phyloP scores from a whole-genome alignment of 164 flowering plant genomes.

The Vitis labrusca region DNA sequence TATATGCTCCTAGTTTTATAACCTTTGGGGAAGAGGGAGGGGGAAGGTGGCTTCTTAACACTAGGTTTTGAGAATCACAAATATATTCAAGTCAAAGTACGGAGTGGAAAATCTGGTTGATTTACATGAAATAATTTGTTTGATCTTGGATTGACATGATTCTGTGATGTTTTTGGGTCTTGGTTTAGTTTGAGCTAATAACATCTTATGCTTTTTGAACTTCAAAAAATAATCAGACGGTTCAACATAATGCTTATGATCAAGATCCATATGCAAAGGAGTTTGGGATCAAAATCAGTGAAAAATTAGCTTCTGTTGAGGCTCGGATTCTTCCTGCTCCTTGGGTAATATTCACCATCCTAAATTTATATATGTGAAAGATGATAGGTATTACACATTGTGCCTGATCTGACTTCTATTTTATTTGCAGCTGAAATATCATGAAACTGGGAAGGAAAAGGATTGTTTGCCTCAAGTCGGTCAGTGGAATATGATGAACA shows the following conservation, averaged over 20 bases:
- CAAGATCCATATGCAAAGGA: constrained; percentile 78
- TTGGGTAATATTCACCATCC: constrained; percentile 48
- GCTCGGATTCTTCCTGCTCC: constrained; percentile 88
- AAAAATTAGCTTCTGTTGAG: constrained; percentile 71
- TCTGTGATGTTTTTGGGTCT: neutral
- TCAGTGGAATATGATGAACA: constrained; percentile 93
- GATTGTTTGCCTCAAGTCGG: constrained; percentile 87
- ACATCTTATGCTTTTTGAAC: neutral
- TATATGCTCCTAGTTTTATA: too few species aligned
- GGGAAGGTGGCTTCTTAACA: too few species aligned
- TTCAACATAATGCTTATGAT: constrained; percentile 69
- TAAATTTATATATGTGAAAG: neutral
- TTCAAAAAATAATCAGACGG: constrained; percentile 44
- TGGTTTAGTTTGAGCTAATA: neutral
- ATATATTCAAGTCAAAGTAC: too few species aligned
- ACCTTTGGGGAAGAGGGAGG: too few species aligned
- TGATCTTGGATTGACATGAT: too few species aligned
- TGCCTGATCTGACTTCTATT: constrained; percentile 3
- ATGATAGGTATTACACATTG: constrained; percentile 1
- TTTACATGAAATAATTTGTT: too few species aligned
- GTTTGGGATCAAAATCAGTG: constrained; percentile 77
- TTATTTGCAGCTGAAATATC: constrained; percentile 66
- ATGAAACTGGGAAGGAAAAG: constrained; percentile 77
- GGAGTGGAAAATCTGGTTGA: too few species aligned
- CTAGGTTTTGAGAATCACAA: too few species aligned